These are phyloP conservation scores for Citrus cavaleriei DNA, from an alignment of 345 rosid species.

Conservation along the genomic window DNA sequence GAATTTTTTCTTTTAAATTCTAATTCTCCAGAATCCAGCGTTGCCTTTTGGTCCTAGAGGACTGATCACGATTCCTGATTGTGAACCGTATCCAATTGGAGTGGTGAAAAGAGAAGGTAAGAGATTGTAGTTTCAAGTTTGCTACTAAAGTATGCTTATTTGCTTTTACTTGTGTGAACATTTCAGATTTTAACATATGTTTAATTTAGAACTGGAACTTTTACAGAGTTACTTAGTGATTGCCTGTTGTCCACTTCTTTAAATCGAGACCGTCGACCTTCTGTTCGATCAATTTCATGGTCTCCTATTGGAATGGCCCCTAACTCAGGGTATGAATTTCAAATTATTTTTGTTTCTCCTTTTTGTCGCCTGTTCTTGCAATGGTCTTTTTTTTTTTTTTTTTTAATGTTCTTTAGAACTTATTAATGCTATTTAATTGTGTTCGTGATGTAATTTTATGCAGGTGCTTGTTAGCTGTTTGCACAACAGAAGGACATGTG, in stretches of 20 bases:
- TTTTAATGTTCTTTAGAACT: not conserved
- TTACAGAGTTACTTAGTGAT: conserved; percentile 58
- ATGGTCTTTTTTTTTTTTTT: not conserved
- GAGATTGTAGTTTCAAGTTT: not conserved
- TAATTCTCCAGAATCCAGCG: conserved; percentile 69
- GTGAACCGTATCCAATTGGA: conserved; percentile 62
- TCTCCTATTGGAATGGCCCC: conserved; percentile 87
- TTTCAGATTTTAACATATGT: not conserved
- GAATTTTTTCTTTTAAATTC: not conserved
- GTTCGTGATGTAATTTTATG: not conserved
- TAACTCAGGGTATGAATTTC: conserved; percentile 58
- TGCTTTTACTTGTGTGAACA: not conserved
- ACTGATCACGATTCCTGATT: conserved; percentile 49
- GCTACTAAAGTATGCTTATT: not conserved
- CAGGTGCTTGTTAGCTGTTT: conserved; percentile 89
- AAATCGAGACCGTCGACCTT: conserved; percentile 63
- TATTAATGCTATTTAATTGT: not conserved
- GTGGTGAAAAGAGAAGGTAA: conserved; percentile 59
- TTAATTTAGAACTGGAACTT: not conserved
- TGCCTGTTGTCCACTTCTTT: conserved; percentile 61
- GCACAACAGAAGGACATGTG: conserved; percentile 76
- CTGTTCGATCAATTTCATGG: conserved; percentile 85
- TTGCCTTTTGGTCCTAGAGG: conserved; percentile 84
- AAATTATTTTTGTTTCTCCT: not conserved
- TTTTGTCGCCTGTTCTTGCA: not conserved